Conservation (phyloP, 2,329 filamentous ascomycete species). For the Sarocladium kiliense region DNA sequence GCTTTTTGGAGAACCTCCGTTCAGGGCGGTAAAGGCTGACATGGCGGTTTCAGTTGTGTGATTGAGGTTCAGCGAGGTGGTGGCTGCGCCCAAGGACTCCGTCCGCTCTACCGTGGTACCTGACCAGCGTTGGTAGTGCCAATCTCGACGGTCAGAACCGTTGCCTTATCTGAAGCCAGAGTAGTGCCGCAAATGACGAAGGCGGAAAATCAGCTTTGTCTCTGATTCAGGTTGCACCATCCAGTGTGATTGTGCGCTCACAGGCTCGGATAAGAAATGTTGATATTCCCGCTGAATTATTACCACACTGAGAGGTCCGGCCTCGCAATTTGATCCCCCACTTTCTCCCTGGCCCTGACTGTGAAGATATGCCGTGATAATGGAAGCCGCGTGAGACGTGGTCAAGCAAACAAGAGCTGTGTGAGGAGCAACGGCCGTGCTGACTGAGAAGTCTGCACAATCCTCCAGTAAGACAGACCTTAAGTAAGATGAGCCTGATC, state of each 20-base stretch:
- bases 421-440: not conserved
- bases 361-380: not conserved
- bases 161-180: not conserved
- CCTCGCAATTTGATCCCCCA: not conserved
- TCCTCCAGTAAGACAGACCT: not conserved
- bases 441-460: not conserved
- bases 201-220: not conserved
- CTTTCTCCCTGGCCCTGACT: not conserved
- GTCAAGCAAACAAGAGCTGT: not conserved
- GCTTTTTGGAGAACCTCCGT: constrained; percentile 42
- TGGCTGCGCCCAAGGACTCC: not conserved
- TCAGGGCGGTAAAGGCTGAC: constrained; percentile 49
- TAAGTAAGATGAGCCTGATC: not conserved
- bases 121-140: not conserved
- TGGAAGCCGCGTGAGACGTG: not conserved
- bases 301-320: not conserved
- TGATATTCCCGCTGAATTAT: not conserved
- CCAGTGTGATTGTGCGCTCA: not conserved
- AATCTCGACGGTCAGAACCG: not conserved
- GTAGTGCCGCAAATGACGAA: not conserved
- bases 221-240: not conserved
- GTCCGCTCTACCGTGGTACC: not conserved
- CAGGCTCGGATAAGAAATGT: not conserved
- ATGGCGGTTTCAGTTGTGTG: constrained; percentile 23
- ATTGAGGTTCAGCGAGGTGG: constrained; percentile 6